These are phyloP conservation scores for Hygrophoropsis aurantiaca DNA, from an alignment of 768 basidiomycete species.

Conservation along the genomic window DNA sequence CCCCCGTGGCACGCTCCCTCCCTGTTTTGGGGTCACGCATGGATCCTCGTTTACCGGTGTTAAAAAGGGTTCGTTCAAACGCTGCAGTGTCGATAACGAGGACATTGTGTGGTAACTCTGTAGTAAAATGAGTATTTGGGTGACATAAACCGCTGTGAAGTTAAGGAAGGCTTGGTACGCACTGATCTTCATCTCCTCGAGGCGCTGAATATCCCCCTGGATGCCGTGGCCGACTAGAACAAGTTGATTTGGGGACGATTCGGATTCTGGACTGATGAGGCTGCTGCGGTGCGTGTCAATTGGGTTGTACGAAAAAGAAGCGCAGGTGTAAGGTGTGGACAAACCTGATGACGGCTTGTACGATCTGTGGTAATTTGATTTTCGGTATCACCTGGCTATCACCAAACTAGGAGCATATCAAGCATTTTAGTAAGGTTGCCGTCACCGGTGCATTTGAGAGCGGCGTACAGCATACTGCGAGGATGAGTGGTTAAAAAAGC, in stretches of 20 bases:
- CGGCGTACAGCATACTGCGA: conserved; percentile 64
- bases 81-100: conserved; percentile 64
- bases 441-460: not conserved
- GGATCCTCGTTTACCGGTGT: conserved; percentile 50
- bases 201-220: conserved; percentile 52
- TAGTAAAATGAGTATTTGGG: conserved; percentile 2
- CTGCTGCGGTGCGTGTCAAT: conserved; percentile 44
- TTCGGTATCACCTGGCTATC: conserved; percentile 72
- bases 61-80: conserved; percentile 65
- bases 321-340: conserved; percentile 9
- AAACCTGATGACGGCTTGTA: conserved; percentile 74
- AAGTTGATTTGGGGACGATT: conserved; percentile 65
- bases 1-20: conserved; percentile 47
- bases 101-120: conserved; percentile 75
- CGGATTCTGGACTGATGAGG: conserved; percentile 74
- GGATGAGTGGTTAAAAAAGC: conserved; percentile 5
- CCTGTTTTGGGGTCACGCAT: conserved; percentile 65
- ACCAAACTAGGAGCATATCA: conserved; percentile 56
- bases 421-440: not conserved
- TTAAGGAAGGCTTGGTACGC: conserved; percentile 23
- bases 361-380: conserved; percentile 64
- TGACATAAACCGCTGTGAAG: not conserved
- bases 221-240: conserved; percentile 70
- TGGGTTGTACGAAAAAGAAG: conserved; percentile 3
- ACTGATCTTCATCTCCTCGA: conserved; percentile 85